Base-by-base conservation (phyloP, 2,329 filamentous ascomycete species). In the Arthrobotrys megalospora region DNA sequence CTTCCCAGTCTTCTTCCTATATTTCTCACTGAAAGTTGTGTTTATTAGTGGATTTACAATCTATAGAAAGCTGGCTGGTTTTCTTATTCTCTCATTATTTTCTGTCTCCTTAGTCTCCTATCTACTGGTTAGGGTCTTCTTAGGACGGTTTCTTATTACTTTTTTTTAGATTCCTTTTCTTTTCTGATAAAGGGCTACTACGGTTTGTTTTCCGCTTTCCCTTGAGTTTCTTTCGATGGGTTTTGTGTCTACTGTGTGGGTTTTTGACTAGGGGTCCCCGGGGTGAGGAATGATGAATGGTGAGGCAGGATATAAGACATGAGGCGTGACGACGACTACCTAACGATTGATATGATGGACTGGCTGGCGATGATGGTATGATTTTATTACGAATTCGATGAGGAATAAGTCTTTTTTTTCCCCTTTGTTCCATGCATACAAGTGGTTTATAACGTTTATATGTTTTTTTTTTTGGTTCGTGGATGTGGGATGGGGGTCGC, bases 1-100 rank as follows among this genome's bases (percentile, higher is more conserved):
- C 24, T 28, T 50, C 5, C 5, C 19, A 16, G 14, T 34, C 45
- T 36, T 38, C 32, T 50, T 41, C 16, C 6, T 34, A 24, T 19
- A 8, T 7, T 65, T 34, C 16, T 48, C 34, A 34, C 16, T 53
- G 52, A 76, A 76, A 75, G 76, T 32, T 75, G 62, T 76, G 72
- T 76, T 76, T 68, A 69, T 58, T 68, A 64, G 64, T 68, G 72
- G 72, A 69, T 76, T 38, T 64, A 45, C 62, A 69, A 72, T 67
- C 53, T 75, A 58, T 58, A 75, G 70, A 75, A 60, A 60, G 70
- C 70, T 41, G 70, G 62, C 34, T 62, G 50, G 52, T 58, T 60
- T 52, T 52, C 34, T 73, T 72, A 60, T 66, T 75, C 52, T 55
- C 63, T 45, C 62, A 70, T 47, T 41, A 7, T 10, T 43, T 34